Conservation (phyloP, 2,329 filamentous ascomycete species). For the Fusarium haematococcum region DNA sequence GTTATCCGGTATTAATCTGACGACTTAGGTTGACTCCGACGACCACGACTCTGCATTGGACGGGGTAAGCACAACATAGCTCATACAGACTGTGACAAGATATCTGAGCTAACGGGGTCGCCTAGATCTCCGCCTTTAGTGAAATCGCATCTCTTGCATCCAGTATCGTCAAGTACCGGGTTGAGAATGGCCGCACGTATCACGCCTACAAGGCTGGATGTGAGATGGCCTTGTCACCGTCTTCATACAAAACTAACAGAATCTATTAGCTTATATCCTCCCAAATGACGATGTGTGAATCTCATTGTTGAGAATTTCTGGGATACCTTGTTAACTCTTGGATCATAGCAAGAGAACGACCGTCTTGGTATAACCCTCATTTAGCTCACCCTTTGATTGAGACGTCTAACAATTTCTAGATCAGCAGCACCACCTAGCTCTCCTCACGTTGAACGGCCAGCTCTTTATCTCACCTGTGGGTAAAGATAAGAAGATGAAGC, state of each 20-base stretch:
- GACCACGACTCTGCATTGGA: constrained; percentile 11
- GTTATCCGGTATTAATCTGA: neutral
- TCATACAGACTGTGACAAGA: neutral
- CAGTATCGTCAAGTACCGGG: constrained; percentile 19
- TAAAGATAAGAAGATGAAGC: neutral
- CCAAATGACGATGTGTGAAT: constrained; percentile 23
- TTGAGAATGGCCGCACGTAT: constrained; percentile 29
- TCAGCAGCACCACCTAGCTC: constrained; percentile 22
- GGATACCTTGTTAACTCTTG: neutral
- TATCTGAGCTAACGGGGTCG: neutral
- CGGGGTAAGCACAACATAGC: neutral
- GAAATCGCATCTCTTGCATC: constrained; percentile 9
- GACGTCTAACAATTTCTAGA: constrained; percentile 3
- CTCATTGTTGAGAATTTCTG: neutral
- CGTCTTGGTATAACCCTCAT: constrained; percentile 6
- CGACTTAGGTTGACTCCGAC: neutral
- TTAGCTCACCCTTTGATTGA: neutral
- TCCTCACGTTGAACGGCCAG: constrained; percentile 13
- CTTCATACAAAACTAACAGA: neutral
- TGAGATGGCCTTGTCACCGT: neutral
- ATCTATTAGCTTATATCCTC: constrained; percentile 11
- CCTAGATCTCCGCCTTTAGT: neutral
- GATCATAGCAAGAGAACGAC: constrained; percentile 19
- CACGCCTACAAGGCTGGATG: constrained; percentile 28
- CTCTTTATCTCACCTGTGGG: constrained; percentile 11